Percentiles rank a stretch among this genome's conserved stretches.
phyloP scores from a whole-genome alignment of 2,329 filamentous ascomycete genomes.

The Fusarium nanum region DNA sequence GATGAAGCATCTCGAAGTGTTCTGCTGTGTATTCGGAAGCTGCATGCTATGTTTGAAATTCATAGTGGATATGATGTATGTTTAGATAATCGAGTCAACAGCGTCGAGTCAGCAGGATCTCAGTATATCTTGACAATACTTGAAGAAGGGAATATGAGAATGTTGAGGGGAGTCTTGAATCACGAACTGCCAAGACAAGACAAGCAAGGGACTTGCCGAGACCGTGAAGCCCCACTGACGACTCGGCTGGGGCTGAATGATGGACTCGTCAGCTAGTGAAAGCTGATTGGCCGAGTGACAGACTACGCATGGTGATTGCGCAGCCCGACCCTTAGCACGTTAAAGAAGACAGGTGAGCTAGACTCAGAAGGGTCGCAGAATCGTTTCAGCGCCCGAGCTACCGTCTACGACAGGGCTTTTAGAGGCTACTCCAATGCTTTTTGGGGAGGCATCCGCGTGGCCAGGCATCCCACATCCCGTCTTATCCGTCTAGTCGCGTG shows the following conservation, averaged over 20 bases:
- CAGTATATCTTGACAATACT: not conserved
- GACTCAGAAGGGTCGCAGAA: constrained; percentile 14
- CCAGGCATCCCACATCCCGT: constrained; percentile 36
- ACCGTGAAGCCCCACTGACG: constrained; percentile 23
- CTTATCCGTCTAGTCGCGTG: constrained; percentile 11
- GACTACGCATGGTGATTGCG: constrained; percentile 34
- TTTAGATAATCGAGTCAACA: not conserved
- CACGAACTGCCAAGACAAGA: constrained; percentile 27
- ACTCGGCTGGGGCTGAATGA: constrained; percentile 32
- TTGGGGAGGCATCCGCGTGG: constrained; percentile 29
- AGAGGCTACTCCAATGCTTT: constrained; percentile 3
- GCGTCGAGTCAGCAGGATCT: not conserved
- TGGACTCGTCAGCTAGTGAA: constrained; percentile 52
- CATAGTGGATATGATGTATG: not conserved
- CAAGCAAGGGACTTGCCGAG: constrained; percentile 35
- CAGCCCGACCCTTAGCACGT: constrained; percentile 23
- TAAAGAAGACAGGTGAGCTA: constrained; percentile 19
- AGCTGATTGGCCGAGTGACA: constrained; percentile 45
- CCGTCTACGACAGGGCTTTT: constrained; percentile 15
- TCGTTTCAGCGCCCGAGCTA: constrained; percentile 21
- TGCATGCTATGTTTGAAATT: constrained; percentile 26
- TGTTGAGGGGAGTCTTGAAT: constrained; percentile 4
- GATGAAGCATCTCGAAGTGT: not conserved
- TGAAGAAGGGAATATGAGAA: not conserved
- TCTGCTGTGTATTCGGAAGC: not conserved